phyloP scores from a whole-genome alignment of 768 basidiomycete genomes.

The Hemileccinum impolitum region DNA sequence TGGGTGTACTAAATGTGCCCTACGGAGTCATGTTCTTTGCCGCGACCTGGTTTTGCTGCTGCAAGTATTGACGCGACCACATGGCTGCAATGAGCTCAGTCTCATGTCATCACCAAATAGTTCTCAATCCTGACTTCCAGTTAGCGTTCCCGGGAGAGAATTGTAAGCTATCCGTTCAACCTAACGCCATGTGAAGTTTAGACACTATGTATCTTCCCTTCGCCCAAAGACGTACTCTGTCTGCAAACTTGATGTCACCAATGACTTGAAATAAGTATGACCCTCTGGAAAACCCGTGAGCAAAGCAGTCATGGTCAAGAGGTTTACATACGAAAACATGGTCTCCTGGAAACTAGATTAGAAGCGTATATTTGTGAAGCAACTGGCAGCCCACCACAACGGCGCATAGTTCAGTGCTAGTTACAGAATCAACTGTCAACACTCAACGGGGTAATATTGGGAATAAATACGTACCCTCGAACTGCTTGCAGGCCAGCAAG shows the following conservation, averaged over 20 bases:
- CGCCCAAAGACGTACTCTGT: slow-evolving; percentile 35
- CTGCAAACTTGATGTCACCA: slow-evolving; percentile 46
- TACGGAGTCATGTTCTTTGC: slow-evolving; percentile 54
- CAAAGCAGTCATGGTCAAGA: neutral
- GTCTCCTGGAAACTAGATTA: neutral
- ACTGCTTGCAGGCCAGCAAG: slow-evolving; percentile 53
- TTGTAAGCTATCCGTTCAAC: slow-evolving; percentile 1
- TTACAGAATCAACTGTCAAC: neutral
- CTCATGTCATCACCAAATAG: neutral
- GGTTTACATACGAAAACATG: neutral
- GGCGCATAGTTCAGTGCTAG: slow-evolving; percentile 1
- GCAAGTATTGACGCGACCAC: slow-evolving; percentile 58
- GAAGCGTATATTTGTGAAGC: neutral
- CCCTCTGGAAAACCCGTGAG: slow-evolving; percentile 33
- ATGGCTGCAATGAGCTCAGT: slow-evolving; percentile 36
- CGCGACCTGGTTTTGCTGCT: slow-evolving; percentile 57
- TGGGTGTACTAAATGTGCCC: slow-evolving; percentile 4
- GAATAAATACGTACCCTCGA: slow-evolving; percentile 40
- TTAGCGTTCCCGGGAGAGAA: neutral
- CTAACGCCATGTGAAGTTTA: neutral
- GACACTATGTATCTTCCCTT: neutral
- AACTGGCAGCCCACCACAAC: neutral
- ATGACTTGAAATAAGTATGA: slow-evolving; percentile 51
- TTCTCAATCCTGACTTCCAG: neutral
- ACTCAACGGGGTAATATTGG: neutral